phyloP scores from a whole-genome alignment of 1,139 yeast species.

The Blastobotrys serpentis region DNA sequence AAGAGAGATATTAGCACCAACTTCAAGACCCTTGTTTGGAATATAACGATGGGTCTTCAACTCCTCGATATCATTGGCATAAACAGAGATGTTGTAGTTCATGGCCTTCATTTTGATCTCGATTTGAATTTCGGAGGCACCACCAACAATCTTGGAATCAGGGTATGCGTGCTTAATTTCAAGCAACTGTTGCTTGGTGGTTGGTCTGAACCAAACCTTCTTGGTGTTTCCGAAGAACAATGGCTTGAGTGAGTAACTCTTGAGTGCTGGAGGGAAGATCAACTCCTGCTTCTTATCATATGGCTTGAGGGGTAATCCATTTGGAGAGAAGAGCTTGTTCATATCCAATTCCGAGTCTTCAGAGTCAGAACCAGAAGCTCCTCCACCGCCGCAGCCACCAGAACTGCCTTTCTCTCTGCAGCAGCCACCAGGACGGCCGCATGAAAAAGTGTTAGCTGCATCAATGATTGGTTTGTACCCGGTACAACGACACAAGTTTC shows the following conservation, averaged over 20 bases:
- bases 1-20: constrained; percentile 45
- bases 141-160: constrained; percentile 44
- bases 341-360: constrained; percentile 17
- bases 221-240: constrained; percentile 41
- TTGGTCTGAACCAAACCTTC: constrained; percentile 46
- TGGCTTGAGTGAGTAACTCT: constrained; percentile 33
- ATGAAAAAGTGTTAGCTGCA: constrained; percentile 45
- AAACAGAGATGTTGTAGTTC: constrained; percentile 42
- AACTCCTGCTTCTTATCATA: constrained; percentile 42
- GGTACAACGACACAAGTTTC: constrained; percentile 48
- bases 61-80: constrained; percentile 44
- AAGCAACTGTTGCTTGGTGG: constrained; percentile 40
- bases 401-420: constrained; percentile 28
- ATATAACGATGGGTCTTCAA: constrained; percentile 37
- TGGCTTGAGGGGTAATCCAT: constrained; percentile 42
- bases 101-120: constrained; percentile 46
- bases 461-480: constrained; percentile 50
- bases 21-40: constrained; percentile 40
- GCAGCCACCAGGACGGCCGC: constrained; percentile 26
- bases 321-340: constrained; percentile 28
- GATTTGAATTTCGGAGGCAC: constrained; percentile 49
- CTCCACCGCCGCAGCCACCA: constrained; percentile 17
- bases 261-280: constrained; percentile 42
- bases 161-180: constrained; percentile 40
- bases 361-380: constrained; percentile 18